Conservation (phyloP, 163 green algal genomes). For the Prototheca cutis region DNA sequence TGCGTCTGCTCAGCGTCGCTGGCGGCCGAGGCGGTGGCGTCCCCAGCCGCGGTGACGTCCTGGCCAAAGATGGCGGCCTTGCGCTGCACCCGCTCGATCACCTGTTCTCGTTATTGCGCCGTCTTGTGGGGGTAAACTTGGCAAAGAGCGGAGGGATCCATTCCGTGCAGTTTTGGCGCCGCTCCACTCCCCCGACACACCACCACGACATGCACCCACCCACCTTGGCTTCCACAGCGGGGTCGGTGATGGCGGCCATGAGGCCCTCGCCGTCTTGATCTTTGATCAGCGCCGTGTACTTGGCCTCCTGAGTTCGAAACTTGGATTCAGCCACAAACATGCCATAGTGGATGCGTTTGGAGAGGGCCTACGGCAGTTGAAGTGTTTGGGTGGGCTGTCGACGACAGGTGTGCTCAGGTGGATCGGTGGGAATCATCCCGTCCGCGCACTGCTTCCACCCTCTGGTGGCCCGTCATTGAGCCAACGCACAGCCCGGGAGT, state of each 20-base stretch:
- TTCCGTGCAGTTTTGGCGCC: too few species aligned
- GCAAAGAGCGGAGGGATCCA: too few species aligned
- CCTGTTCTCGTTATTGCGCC: too few species aligned
- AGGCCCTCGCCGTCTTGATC: constrained; percentile 63
- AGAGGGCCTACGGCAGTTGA: too few species aligned
- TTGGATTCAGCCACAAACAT: constrained; percentile 98
- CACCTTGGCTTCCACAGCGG: constrained; percentile 56
- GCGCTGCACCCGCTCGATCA: constrained; percentile 73
- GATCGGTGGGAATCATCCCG: too few species aligned
- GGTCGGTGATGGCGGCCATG: constrained; percentile 84
- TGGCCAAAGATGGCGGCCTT: constrained; percentile 90
- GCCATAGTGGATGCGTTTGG: constrained; percentile 94
- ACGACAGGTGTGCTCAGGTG: too few species aligned
- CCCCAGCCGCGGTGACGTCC: constrained; percentile 40
- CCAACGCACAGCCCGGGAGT: too few species aligned
- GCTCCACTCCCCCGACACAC: too few species aligned
- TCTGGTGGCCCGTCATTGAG: too few species aligned
- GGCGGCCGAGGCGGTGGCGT: neutral
- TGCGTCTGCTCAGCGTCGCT: neutral
- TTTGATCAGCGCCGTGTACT: constrained; percentile 55
- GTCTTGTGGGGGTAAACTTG: too few species aligned
- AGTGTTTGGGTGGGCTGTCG: too few species aligned
- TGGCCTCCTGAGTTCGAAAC: constrained; percentile 59
- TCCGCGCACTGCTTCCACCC: too few species aligned
- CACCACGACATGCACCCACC: neutral